phyloP scores from a whole-genome alignment of 2,329 filamentous ascomycete genomes.

The Phyllosticta capitalensis region DNA sequence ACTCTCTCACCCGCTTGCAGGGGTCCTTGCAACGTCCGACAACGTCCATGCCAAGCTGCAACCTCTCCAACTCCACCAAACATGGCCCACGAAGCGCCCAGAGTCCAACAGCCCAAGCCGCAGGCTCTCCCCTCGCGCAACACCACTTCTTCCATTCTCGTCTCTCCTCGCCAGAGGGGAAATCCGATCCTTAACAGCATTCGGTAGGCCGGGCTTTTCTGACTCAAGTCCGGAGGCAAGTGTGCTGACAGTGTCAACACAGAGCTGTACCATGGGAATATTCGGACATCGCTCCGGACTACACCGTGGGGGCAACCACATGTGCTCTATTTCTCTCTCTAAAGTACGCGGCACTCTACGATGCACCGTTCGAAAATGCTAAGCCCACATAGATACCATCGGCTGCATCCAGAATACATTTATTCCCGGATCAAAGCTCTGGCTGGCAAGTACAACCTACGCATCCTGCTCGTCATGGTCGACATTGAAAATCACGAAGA shows the following conservation, averaged over 20 bases:
- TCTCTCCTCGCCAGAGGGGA: slow-evolving; percentile 86
- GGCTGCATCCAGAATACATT: slow-evolving; percentile 94
- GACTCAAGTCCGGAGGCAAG: neutral
- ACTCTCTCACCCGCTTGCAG: neutral
- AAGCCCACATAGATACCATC: slow-evolving; percentile 58
- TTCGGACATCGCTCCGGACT: slow-evolving; percentile 92
- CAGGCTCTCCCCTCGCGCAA: slow-evolving; percentile 64
- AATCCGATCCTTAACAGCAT: slow-evolving; percentile 85
- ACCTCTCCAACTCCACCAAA: neutral
- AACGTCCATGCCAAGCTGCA: neutral
- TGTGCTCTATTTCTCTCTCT: slow-evolving; percentile 88
- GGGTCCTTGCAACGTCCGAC: neutral
- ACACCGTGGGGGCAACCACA: slow-evolving; percentile 75
- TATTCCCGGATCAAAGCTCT: slow-evolving; percentile 83
- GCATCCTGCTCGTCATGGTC: slow-evolving; percentile 81
- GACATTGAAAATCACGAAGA: slow-evolving; percentile 95
- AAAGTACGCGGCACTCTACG: slow-evolving; percentile 55
- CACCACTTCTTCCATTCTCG: slow-evolving; percentile 69
- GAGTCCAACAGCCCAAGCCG: slow-evolving; percentile 77
- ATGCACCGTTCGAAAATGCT: neutral
- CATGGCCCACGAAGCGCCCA: slow-evolving; percentile 8
- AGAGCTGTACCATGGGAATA: slow-evolving; percentile 79
- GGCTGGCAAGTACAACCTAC: slow-evolving; percentile 76
- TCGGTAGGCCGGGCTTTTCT: slow-evolving; percentile 30
- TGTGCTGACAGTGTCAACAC: slow-evolving; percentile 23